These are phyloP conservation scores for Cyclotella distinguenda DNA, from an alignment of 108 stramenopile species.

Conservation along the genomic window DNA sequence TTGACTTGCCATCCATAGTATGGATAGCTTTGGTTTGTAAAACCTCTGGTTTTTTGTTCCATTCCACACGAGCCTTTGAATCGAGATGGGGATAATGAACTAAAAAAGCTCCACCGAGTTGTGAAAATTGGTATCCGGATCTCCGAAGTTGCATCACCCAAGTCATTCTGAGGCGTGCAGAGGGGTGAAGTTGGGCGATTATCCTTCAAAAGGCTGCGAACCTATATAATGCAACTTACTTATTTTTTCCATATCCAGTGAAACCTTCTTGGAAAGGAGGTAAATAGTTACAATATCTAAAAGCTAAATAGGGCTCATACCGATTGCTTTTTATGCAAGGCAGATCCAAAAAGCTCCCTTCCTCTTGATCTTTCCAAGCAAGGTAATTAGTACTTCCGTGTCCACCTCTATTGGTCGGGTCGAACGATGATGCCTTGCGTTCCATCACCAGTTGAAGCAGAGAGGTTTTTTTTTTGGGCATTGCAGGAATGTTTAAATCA, in stretches of 20 bases:
- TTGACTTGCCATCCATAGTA: constrained; percentile 4
- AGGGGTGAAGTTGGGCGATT: not conserved
- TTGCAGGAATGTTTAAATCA: constrained; percentile 58
- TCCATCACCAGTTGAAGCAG: constrained; percentile 33
- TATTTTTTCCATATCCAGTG: constrained; percentile 86
- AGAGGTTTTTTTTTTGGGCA: constrained; percentile 54
- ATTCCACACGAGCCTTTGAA: constrained; percentile 55
- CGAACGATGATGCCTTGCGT: constrained; percentile 57
- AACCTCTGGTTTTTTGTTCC: constrained; percentile 67
- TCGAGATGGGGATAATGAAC: constrained; percentile 85
- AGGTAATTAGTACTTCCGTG: constrained; percentile 77
- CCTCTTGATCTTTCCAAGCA: constrained; percentile 54
- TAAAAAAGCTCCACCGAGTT: constrained; percentile 69
- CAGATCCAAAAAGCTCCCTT: constrained; percentile 48
- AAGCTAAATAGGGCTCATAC: constrained; percentile 81
- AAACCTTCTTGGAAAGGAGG: constrained; percentile 81
- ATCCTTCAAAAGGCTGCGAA: not conserved
- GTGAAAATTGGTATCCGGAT: constrained; percentile 59
- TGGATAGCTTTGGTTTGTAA: constrained; percentile 5
- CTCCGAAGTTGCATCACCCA: constrained; percentile 80
- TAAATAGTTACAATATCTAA: constrained; percentile 70
- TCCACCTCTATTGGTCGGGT: constrained; percentile 81
- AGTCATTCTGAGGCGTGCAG: too few species aligned
- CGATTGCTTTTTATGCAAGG: constrained; percentile 75
- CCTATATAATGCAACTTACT: too few species aligned